phyloP scores from a whole-genome alignment of 306 rosid genomes.

The Prunus mongolica region DNA sequence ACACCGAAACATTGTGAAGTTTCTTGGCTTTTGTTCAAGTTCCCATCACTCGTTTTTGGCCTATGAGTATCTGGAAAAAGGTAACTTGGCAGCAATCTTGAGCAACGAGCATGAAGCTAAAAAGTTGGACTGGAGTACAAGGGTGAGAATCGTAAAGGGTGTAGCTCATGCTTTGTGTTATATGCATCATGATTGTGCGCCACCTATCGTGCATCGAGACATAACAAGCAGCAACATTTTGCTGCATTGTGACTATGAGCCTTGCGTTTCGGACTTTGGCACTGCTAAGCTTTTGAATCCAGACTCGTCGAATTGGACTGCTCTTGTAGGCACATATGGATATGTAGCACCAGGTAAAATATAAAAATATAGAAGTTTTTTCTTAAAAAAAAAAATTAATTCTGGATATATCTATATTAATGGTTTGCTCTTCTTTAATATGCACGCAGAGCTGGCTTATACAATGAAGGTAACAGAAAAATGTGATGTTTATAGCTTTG shows the following conservation, averaged over 20 bases:
- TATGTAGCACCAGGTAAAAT: conserved; percentile 31
- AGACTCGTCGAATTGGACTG: too few relatives aligned
- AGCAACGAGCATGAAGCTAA: conserved; percentile 5
- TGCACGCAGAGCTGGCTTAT: conserved; percentile 26
- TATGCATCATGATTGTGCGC: too few relatives aligned
- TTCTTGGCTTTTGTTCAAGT: conserved; percentile 17
- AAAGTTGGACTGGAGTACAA: conserved; percentile 19
- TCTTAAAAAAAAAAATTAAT: too few relatives aligned
- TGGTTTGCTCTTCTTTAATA: background rate
- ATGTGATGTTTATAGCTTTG: too few relatives aligned
- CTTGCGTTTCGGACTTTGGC: conserved; percentile 28
- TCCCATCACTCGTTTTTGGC: background rate
- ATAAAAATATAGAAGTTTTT: background rate
- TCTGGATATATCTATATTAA: too few relatives aligned
- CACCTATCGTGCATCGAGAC: background rate
- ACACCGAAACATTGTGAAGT: too few relatives aligned
- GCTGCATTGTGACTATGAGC: conserved; percentile 14
- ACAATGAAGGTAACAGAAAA: too few relatives aligned
- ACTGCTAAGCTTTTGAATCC: too few relatives aligned
- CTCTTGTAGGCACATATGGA: conserved; percentile 19
- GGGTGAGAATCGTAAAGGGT: conserved; percentile 16
- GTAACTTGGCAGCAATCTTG: conserved; percentile 11
- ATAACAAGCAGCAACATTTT: conserved; percentile 27
- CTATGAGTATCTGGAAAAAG: conserved; percentile 25
- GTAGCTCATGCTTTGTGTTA: background rate